Percentiles rank a stretch among this genome's conserved stretches.
These are phyloP conservation scores for Luffa aegyptiaca DNA, from an alignment of 306 rosid genomes.

Conservation along the genomic window DNA sequence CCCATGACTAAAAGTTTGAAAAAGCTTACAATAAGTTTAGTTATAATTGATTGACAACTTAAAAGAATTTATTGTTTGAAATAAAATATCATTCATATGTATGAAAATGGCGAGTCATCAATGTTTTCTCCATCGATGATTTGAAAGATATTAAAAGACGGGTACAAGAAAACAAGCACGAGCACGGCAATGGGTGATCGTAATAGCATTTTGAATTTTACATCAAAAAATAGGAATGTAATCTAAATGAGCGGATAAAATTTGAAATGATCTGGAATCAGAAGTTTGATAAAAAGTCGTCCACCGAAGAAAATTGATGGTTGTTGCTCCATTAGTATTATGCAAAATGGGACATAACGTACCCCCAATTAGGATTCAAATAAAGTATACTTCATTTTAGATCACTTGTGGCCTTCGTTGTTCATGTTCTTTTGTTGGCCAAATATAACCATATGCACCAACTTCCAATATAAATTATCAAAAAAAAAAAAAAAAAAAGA, in stretches of 20 bases:
- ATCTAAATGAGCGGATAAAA: not conserved
- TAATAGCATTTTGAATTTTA: no score
- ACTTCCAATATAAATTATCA: not conserved
- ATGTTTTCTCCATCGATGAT: not conserved
- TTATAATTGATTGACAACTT: no score
- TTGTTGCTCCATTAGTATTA: slow-evolving; percentile 1
- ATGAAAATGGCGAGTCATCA: no score
- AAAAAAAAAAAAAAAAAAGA: not conserved
- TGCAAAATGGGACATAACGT: not conserved
- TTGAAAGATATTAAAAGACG: no score
- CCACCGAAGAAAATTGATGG: not conserved
- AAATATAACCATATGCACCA: not conserved
- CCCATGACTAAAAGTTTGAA: not conserved
- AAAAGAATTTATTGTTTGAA: no score
- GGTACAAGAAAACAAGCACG: no score
- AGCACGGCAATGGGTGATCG: no score
- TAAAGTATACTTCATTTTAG: not conserved
- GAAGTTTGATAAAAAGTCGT: not conserved
- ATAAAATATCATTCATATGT: no score
- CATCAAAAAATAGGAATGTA: not conserved
- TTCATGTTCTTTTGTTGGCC: slow-evolving; percentile 1
- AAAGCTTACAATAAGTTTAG: not conserved
- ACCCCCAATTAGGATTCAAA: not conserved
- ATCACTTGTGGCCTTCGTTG: not conserved
- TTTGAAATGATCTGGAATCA: not conserved